Evolutionary conservation across 2,329 filamentous ascomycete genomes (phyloP), one percentile per base, ranked within the genome.

Genomic region (Calycina marina): DNA sequence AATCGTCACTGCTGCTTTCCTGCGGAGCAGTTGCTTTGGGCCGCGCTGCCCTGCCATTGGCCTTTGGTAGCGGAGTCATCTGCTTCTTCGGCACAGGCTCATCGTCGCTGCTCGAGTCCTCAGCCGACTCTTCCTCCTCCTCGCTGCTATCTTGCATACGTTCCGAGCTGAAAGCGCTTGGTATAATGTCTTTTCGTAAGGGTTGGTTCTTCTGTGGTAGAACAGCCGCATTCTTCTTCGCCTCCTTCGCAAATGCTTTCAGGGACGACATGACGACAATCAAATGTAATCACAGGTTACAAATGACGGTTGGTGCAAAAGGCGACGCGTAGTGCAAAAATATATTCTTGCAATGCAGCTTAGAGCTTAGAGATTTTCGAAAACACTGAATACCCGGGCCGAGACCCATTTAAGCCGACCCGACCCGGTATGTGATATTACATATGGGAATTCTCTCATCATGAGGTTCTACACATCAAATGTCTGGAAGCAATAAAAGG

Each of bases 401-500:
- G n/a, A n/a, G n/a, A n/a, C n/a, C n/a, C n/a, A n/a, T n/a, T n/a
- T n/a, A n/a, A n/a, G n/a, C n/a, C n/a, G n/a, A n/a, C n/a, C n/a
- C n/a, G n/a, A n/a, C n/a, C n/a, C n/a, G n/a, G n/a, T n/a, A n/a
- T n/a, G n/a, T n/a, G n/a, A n/a, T n/a, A n/a, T n/a, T n/a, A n/a
- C n/a, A n/a, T n/a, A n/a, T n/a, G n/a, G n/a, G n/a, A n/a, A n/a
- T n/a, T n/a, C n/a, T n/a, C n/a, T n/a, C n/a, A n/a, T n/a, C n/a
- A n/a, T n/a, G n/a, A n/a, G n/a, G n/a, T n/a, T n/a, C n/a, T n/a
- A n/a, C n/a, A n/a, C n/a, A n/a, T n/a, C n/a, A 10, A 22, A 47
- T 48, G 46, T 44, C 53, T 20, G 46, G 53, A 8, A 54, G 47
- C n/a, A n/a, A n/a, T n/a, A 62, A 61, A 39, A 53, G 51, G 42